Evolutionary conservation across 129 eudicot species (phyloP).

Genomic region (Flaveria trinervia): DNA sequence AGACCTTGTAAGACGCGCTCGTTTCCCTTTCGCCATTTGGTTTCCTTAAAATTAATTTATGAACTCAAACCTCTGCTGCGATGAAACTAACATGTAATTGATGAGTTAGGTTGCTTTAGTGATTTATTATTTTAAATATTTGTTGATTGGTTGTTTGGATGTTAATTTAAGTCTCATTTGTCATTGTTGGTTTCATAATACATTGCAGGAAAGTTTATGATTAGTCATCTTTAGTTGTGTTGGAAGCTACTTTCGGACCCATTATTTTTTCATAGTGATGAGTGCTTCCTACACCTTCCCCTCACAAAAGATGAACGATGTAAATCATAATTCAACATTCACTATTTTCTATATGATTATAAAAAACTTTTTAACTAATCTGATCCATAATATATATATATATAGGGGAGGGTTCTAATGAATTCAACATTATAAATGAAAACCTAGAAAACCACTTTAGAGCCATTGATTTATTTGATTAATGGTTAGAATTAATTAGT

Average conservation of each 20-base stretch:
- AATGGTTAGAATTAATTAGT: no score
- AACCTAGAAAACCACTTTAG: no score
- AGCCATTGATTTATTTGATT: no score
- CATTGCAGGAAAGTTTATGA: conserved; percentile 83
- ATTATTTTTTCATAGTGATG: conserved; percentile 88
- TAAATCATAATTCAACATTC: conserved; percentile 31
- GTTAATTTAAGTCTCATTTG: not conserved
- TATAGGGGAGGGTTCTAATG: not conserved
- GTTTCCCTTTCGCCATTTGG: no score
- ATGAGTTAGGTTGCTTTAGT: no score
- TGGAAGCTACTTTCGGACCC: conserved; percentile 97
- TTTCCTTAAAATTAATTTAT: no score
- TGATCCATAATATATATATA: conserved; percentile 12
- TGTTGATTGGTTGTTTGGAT: no score
- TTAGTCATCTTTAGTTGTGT: conserved; percentile 81
- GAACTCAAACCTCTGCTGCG: no score
- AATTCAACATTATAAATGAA: no score
- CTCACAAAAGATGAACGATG: conserved; percentile 87
- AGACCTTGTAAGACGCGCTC: no score
- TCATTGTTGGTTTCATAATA: not conserved
- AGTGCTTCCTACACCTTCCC: conserved; percentile 98
- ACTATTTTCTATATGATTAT: conserved; percentile 5
- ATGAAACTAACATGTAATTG: no score
- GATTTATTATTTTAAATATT: no score
- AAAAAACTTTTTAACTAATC: not conserved